A percentile compares a stretch with the other conserved stretches of the same genome.
These are phyloP conservation scores for Nicotiana sylvestris DNA, from an alignment of 257 asterid species.

Conservation along the genomic window DNA sequence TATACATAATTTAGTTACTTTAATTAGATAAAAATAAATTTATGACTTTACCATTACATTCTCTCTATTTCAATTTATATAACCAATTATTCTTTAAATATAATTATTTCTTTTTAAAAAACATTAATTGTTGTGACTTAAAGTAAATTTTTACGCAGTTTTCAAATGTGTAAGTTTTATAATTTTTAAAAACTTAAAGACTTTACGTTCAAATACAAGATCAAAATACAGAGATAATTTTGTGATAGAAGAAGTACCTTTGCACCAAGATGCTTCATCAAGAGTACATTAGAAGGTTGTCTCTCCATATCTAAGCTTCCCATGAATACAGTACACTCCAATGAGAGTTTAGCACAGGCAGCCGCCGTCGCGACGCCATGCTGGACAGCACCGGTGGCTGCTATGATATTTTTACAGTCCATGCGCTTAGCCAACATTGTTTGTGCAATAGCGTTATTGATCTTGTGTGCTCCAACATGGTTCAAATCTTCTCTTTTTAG, in stretches of 20 bases:
- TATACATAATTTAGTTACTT: no score
- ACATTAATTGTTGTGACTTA: no score
- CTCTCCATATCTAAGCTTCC: slow-evolving; percentile 51
- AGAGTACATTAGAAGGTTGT: slow-evolving; percentile 49
- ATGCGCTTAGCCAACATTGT: slow-evolving; percentile 80
- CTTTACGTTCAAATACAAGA: no score
- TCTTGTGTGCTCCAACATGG: slow-evolving; percentile 77
- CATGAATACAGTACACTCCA: slow-evolving; percentile 58
- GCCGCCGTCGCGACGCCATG: slow-evolving; percentile 86
- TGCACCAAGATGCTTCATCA: slow-evolving; percentile 71
- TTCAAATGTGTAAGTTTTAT: no score
- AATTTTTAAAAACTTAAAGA: no score
- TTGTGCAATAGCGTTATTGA: slow-evolving; percentile 81
- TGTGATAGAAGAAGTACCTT: slow-evolving; percentile 21
- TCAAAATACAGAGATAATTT: no score
- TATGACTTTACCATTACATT: no score
- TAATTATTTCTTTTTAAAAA: no score
- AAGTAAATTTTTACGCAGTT: no score
- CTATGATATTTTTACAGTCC: slow-evolving; percentile 36
- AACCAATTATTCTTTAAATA: no score
- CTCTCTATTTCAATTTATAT: no score
- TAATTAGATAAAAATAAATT: no score
- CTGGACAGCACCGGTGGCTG: slow-evolving; percentile 83
- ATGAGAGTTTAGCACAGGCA: slow-evolving; percentile 58
- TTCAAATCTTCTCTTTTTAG: slow-evolving; percentile 76